A percentile compares a stretch with the other conserved stretches of the same genome.
These are phyloP conservation scores for Reticulascus tulasneorum DNA, from an alignment of 2,329 filamentous ascomycete species.

Conservation along the genomic window DNA sequence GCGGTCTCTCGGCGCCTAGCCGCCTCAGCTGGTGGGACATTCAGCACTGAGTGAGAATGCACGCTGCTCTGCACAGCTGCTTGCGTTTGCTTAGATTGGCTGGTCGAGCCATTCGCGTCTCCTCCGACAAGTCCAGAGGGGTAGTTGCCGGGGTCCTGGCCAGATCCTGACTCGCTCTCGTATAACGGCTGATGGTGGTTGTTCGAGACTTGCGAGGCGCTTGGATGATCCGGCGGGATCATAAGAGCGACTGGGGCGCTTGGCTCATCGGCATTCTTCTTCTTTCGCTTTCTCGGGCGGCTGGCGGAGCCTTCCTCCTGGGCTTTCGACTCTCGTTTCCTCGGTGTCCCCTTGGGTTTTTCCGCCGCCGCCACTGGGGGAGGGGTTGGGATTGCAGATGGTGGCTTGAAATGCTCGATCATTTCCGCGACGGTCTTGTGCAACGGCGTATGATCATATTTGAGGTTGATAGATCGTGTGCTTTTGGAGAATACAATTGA, in stretches of 20 bases:
- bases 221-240: constrained; percentile 18
- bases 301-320: constrained; percentile 14
- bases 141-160: constrained; percentile 10
- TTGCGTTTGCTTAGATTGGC: constrained; percentile 6
- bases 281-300: constrained; percentile 23
- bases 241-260: constrained; percentile 6
- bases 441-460: constrained; percentile 54
- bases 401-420: constrained; percentile 42
- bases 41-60: constrained; percentile 11
- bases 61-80: constrained; percentile 14
- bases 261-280: constrained; percentile 16
- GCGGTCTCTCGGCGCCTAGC: constrained; percentile 47
- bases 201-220: constrained; percentile 17
- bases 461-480: constrained; percentile 43
- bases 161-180: no score
- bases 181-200: no score
- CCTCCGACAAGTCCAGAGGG: constrained; percentile 12
- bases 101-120: neutral
- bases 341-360: constrained; percentile 24
- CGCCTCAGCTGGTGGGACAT: constrained; percentile 40
- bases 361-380: constrained; percentile 15
- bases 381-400: constrained; percentile 23
- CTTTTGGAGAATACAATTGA: constrained; percentile 45
- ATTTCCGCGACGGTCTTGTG: constrained; percentile 52
- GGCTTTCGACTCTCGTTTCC: constrained; percentile 17